Evolutionary conservation across 805 yeast species (phyloP), one percentile per base, ranked within the genome.

Genomic region (Candida nemodendra): DNA sequence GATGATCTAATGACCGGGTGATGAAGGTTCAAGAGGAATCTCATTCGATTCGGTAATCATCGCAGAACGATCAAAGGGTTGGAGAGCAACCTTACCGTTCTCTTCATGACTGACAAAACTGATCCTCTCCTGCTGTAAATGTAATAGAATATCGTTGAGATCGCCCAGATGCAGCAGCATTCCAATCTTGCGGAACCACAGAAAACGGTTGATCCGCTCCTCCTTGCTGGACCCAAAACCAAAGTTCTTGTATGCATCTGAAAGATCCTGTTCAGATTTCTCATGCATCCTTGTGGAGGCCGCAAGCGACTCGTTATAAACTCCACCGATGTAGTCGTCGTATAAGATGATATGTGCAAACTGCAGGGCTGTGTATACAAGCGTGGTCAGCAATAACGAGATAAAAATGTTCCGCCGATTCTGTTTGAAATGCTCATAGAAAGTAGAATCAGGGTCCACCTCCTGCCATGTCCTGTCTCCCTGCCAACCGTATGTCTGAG

Each of bases 181-280:
- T 14, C 57, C 41, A 9, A 64, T 40, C 30, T 58, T 48, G 48
- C 80, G 63, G 50, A 74, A 75, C 79, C 79, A 75, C 38, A 80
- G 46, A 51, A 80, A 80, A 42, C 87, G 64, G 41, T 69, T 64
- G 18, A 79, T 67, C 25, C 85, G 63, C 3, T 76, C 72, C 33
- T 71, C 57, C 44, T 73, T 71, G 15, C 70, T 65, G 5, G 52
- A 59, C 21, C 78, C 84, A 27, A 71, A 54, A 2, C 82, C 81
- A 50, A 67, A 77, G 52, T 79, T 79, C 13, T 61, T 46, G 38
- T 70, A 69, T 0, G 78, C 74, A 21, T 61, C 59, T 8, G 50
- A 50, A 45, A 68, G 62, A 41, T 67, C 75, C 12, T 45, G 37
- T 43, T 65, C 74, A 17, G 68, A 64, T 29, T 54, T 65, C 19